phyloP scores from a whole-genome alignment of 2,329 filamentous ascomycete genomes.

The Aspergillus novoparasiticus region DNA sequence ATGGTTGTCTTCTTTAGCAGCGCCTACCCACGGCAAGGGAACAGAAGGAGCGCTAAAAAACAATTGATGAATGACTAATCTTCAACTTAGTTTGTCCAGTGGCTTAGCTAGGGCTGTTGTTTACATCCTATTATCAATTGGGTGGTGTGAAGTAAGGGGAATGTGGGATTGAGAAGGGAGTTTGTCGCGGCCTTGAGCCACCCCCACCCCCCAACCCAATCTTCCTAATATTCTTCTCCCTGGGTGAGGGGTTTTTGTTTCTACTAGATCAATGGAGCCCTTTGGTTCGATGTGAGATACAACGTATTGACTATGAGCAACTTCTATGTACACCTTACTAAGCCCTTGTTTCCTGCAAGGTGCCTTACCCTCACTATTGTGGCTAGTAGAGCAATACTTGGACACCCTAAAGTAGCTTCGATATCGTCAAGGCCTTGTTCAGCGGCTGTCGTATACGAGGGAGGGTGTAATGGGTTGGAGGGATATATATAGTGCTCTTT shows the following conservation, averaged over 20 bases:
- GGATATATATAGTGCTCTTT: not conserved
- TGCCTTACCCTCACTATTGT: not conserved
- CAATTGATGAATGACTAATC: too few species aligned
- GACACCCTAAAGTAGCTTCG: not conserved
- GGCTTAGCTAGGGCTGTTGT: too few species aligned
- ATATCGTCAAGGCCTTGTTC: not conserved
- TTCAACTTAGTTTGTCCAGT: too few species aligned
- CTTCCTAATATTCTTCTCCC: not conserved
- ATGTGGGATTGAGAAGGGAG: not conserved
- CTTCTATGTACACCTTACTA: too few species aligned
- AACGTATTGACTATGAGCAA: too few species aligned
- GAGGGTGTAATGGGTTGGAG: not conserved
- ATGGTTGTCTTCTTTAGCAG: too few species aligned
- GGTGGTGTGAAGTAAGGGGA: not conserved
- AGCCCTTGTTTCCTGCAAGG: not conserved
- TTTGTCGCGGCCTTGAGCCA: not conserved
- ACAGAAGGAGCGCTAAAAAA: too few species aligned
- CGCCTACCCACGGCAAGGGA: too few species aligned
- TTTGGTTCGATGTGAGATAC: not conserved
- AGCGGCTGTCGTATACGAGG: not conserved
- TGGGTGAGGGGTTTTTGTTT: not conserved
- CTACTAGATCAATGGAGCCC: not conserved
- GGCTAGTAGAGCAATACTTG: not conserved
- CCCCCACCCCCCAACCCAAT: too few species aligned
- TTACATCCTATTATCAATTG: not conserved